These are phyloP conservation scores for Fusarium sp. DNA, from an alignment of 2,329 filamentous ascomycete species.

Conservation along the genomic window DNA sequence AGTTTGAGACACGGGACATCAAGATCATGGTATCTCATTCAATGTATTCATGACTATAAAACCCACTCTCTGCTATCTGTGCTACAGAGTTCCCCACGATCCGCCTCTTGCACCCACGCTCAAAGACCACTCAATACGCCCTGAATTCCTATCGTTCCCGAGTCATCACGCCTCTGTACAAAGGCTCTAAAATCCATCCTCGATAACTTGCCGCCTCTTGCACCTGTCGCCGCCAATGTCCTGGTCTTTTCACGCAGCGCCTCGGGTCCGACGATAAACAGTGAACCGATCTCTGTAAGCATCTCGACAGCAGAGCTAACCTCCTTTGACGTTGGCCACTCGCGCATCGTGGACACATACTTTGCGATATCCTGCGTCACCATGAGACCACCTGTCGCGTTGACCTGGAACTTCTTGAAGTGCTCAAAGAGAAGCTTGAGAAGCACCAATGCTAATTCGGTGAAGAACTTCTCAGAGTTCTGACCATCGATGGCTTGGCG, in stretches of 20 bases:
- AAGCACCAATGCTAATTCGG: slow-evolving; percentile 84
- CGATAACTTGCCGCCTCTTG: slow-evolving; percentile 66
- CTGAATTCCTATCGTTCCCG: slow-evolving; percentile 82
- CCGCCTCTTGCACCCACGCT: slow-evolving; percentile 22
- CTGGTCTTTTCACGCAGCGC: slow-evolving; percentile 77
- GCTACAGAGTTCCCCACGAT: slow-evolving; percentile 13
- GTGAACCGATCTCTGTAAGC: slow-evolving; percentile 89
- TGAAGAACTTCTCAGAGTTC: slow-evolving; percentile 84
- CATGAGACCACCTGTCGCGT: slow-evolving; percentile 92
- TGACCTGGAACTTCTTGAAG: slow-evolving; percentile 93
- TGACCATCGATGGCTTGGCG: slow-evolving; percentile 80
- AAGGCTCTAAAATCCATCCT: slow-evolving; percentile 84
- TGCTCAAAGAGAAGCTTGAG: slow-evolving; percentile 87
- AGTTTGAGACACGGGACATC: background rate
- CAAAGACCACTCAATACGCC: slow-evolving; percentile 76
- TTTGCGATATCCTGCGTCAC: slow-evolving; percentile 96
- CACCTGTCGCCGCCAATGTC: slow-evolving; percentile 60
- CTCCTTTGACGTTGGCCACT: slow-evolving; percentile 80
- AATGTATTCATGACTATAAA: slow-evolving; percentile 35
- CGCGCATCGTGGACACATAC: slow-evolving; percentile 86
- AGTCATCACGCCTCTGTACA: slow-evolving; percentile 87
- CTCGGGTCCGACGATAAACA: slow-evolving; percentile 92
- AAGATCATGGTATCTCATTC: slow-evolving; percentile 42
- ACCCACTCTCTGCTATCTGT: slow-evolving; percentile 11
- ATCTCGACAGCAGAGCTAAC: slow-evolving; percentile 80